phyloP scores from a whole-genome alignment of 352 stramenopile species.

The Globisporangium nagaii region DNA sequence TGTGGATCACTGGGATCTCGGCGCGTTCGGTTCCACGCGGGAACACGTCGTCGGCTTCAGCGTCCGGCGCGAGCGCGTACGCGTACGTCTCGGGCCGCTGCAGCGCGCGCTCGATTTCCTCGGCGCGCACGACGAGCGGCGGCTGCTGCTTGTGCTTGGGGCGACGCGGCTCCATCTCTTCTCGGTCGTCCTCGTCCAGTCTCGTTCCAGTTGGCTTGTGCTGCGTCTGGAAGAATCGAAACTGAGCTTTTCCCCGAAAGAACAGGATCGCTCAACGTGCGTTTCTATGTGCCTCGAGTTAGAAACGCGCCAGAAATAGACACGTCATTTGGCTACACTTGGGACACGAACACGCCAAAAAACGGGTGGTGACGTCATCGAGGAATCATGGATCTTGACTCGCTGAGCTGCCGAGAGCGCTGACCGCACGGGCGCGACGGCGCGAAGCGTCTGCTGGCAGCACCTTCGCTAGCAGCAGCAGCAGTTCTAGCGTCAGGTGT shows the following conservation, averaged over 20 bases:
- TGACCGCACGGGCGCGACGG: too few species aligned
- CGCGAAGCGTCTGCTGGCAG: too few species aligned
- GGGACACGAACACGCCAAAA: too few species aligned
- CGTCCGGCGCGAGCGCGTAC: constrained; percentile 5
- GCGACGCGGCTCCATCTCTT: constrained; percentile 49
- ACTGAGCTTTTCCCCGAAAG: too few species aligned
- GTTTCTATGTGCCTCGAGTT: too few species aligned
- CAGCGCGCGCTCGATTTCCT: constrained; percentile 43
- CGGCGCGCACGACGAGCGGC: constrained; percentile 32
- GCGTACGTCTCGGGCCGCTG: constrained; percentile 25
- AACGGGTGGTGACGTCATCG: too few species aligned
- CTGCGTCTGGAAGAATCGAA: not conserved
- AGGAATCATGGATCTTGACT: too few species aligned
- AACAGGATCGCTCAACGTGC: too few species aligned
- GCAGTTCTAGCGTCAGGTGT: too few species aligned
- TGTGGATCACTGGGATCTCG: constrained; percentile 44
- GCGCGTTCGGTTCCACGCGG: not conserved
- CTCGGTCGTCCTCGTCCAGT: constrained; percentile 3
- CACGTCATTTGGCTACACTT: not conserved
- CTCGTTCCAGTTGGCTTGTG: not conserved
- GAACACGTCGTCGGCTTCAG: constrained; percentile 16
- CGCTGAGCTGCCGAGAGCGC: too few species aligned
- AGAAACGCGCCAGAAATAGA: constrained; percentile 1
- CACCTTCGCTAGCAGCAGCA: too few species aligned
- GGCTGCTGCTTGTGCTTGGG: constrained; percentile 65